Evolutionary conservation across 179 eudicot species (phyloP), one percentile per base, ranked within the genome.

Genomic region (Actinidia chinensis): DNA sequence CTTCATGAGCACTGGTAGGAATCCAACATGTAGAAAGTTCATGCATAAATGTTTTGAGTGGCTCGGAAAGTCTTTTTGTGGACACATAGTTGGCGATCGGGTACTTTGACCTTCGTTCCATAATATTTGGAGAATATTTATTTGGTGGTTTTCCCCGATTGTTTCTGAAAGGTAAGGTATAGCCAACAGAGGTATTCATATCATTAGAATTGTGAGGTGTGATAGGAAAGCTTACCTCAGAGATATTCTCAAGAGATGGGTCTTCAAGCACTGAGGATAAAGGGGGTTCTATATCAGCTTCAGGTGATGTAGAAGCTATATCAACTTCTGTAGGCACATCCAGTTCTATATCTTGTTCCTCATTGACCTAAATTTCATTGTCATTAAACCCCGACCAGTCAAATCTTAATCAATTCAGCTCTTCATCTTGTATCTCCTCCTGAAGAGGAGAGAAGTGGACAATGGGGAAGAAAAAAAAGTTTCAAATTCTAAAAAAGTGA

Each of bases 81-180:
- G 5, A 54, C 18, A 54, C 52, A 50, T 50, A 50, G 10, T 50
- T 8, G 14, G 12, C 14, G 1, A 50, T 50, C 14, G 52, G 52
- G 14, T 50, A 50, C 12, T 8, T 50, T 8, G 52, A 36, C 40
- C 40, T 50, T 50, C 14, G 10, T 8, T 8, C 52, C 14, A 8
- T 50, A 12, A 50, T 8, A 50, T 50, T 12, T 8, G 52, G 52
- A 8, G 69, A 65, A 33, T 65, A 65, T 65, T 0, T 65, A 65
- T 65, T 65, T 25, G 43, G 69, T 65, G 69, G 43, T 48, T 48
- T 48, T 6, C 14, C 69, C 3, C 43, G 20, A 65, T 65, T 65
- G 28, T 65, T 40, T 46, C 46, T 65, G 8, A 65, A 65, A 65
- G 69, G 69, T 65, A 65, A 65, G 28, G 10, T 28, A 65, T 65